Percentiles rank a stretch among this genome's conserved stretches.
phyloP scores from a whole-genome alignment of 2,329 filamentous ascomycete species.

The Botrytis squamosa region DNA sequence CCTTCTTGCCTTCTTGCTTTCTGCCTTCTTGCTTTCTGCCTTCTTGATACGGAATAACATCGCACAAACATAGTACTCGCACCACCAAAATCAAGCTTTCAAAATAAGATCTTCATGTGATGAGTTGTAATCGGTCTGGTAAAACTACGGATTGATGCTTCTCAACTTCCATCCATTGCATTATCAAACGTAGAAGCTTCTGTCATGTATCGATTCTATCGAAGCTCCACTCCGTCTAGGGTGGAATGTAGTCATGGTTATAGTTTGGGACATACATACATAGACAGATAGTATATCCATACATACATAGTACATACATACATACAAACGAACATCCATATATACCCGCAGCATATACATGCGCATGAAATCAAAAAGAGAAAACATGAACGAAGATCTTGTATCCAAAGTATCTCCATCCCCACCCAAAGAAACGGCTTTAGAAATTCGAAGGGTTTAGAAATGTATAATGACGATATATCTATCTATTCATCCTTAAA shows the following conservation, averaged over 20 bases:
- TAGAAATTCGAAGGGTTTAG: not conserved
- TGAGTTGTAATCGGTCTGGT: not conserved
- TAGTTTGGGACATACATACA: not conserved
- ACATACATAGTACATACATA: not conserved
- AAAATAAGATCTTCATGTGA: not conserved
- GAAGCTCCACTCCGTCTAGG: not conserved
- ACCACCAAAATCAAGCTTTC: not conserved
- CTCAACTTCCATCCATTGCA: not conserved
- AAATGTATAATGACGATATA: slow-evolving; percentile 1
- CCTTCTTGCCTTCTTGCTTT: no score
- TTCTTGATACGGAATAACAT: not conserved
- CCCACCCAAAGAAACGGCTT: not conserved
- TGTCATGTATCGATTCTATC: not conserved
- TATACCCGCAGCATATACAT: not conserved
- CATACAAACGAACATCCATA: not conserved
- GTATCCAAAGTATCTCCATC: not conserved
- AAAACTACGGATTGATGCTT: not conserved
- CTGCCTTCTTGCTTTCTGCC: not conserved
- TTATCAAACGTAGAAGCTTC: not conserved
- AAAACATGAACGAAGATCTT: not conserved
- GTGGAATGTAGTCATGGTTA: not conserved
- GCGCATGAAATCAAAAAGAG: not conserved
- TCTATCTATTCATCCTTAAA: not conserved
- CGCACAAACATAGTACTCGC: not conserved
- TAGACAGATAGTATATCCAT: not conserved